These are phyloP conservation scores for Aspergillus chevalieri DNA, from an alignment of 2,329 filamentous ascomycete genomes.

Conservation along the genomic window DNA sequence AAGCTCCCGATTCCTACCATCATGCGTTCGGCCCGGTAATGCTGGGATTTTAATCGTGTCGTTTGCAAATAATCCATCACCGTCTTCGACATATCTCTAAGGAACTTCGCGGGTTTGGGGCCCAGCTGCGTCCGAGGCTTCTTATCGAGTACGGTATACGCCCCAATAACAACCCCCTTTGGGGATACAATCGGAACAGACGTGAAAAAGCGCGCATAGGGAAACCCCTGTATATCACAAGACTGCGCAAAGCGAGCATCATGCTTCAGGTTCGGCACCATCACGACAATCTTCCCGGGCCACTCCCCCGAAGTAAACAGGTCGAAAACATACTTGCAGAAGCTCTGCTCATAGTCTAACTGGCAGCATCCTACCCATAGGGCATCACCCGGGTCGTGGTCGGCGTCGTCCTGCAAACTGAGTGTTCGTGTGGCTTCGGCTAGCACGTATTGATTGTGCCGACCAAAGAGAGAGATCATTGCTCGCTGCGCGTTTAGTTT, in stretches of 20 bases:
- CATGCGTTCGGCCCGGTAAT: conserved; percentile 48
- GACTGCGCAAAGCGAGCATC: conserved; percentile 27
- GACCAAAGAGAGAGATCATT: conserved; percentile 24
- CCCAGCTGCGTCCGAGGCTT: conserved; percentile 45
- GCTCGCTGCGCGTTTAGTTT: conserved; percentile 15
- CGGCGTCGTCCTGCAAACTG: conserved; percentile 7
- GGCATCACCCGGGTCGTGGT: conserved; percentile 3
- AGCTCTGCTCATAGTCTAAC: conserved; percentile 10
- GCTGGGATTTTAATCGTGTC: conserved; percentile 44
- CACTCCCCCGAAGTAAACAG: background rate
- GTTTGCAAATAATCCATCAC: conserved; percentile 55
- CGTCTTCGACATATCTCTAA: conserved; percentile 48
- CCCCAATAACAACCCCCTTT: conserved; percentile 51
- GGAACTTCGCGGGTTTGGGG: conserved; percentile 1
- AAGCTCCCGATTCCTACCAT: conserved; percentile 48
- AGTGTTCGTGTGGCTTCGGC: conserved; percentile 21
- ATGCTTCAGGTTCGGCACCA: conserved; percentile 27
- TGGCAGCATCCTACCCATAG: conserved; percentile 13
- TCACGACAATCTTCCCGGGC: background rate
- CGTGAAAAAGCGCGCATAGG: conserved; percentile 43
- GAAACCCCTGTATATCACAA: conserved; percentile 19
- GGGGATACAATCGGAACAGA: conserved; percentile 54
- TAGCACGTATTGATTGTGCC: conserved; percentile 18
- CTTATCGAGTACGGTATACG: conserved; percentile 53
- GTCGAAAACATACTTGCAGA: conserved; percentile 5